phyloP scores from a whole-genome alignment of 257 asterid species.

The Orobanche coerulescens region DNA sequence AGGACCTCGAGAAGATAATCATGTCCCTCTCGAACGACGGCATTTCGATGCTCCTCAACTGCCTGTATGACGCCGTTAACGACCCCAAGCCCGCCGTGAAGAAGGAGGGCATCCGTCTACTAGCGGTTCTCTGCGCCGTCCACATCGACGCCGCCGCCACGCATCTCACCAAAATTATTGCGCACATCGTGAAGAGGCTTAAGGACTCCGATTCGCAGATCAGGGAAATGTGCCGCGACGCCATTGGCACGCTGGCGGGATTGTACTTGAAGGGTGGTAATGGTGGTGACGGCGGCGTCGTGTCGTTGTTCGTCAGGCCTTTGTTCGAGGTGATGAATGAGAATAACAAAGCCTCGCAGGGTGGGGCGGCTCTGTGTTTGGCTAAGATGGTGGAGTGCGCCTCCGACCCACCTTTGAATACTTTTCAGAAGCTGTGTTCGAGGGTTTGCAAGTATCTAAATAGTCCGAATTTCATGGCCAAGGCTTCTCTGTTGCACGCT shows the following conservation, averaged over 20 bases:
- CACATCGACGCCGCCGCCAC: constrained; percentile 62
- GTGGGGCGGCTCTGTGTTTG: constrained; percentile 84
- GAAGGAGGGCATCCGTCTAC: constrained; percentile 76
- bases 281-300: constrained; percentile 61
- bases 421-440: constrained; percentile 80
- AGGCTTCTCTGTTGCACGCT: constrained; percentile 78
- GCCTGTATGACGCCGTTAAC: constrained; percentile 79
- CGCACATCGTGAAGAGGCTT: constrained; percentile 67
- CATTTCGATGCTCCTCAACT: constrained; percentile 81
- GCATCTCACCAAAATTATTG: constrained; percentile 81
- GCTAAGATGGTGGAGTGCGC: constrained; percentile 87
- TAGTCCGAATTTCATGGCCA: constrained; percentile 75
- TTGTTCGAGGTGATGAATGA: constrained; percentile 89
- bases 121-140: constrained; percentile 55
- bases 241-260: constrained; percentile 71
- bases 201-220: constrained; percentile 91
- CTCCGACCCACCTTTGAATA: constrained; percentile 44
- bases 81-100: constrained; percentile 84
- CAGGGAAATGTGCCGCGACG: constrained; percentile 83
- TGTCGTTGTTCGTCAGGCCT: constrained; percentile 77
- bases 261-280: constrained; percentile 63
- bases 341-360: constrained; percentile 80
- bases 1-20: constrained; percentile 80
- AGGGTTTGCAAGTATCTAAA: constrained; percentile 83
- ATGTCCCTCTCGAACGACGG: constrained; percentile 75